Evolutionary conservation across 2,329 filamentous ascomycete species (phyloP).

Genomic region (Trichoderma lentiforme): DNA sequence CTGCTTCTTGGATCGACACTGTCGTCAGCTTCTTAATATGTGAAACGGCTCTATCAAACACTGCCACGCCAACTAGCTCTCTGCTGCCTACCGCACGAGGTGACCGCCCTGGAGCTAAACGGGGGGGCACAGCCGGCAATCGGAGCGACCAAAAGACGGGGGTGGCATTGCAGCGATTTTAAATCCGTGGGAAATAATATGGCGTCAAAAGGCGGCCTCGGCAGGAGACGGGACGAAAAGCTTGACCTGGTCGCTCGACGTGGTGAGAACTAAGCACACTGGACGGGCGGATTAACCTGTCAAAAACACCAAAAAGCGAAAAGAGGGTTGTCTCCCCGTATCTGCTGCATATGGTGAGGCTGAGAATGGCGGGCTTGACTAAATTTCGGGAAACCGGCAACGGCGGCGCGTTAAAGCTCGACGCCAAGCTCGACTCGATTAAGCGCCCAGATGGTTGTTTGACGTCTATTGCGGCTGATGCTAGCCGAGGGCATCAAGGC

Average conservation of each 20-base stretch:
- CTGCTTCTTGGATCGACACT: not conserved
- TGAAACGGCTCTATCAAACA: not conserved
- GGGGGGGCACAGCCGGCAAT: not conserved
- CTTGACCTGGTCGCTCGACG: not conserved
- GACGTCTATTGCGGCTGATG: not conserved
- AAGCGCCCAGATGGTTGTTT: not conserved
- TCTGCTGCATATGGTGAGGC: not conserved
- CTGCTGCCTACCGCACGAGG: not conserved
- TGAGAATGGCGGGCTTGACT: not conserved
- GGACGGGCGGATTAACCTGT: not conserved
- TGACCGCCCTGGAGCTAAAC: not conserved
- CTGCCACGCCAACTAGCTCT: not conserved
- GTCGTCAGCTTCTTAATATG: not conserved
- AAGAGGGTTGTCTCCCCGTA: not conserved
- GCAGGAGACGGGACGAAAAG: not conserved
- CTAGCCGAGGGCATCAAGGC: not conserved
- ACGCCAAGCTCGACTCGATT: not conserved
- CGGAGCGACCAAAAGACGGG: not conserved
- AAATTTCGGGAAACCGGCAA: constrained; percentile 7
- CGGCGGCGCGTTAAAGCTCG: not conserved
- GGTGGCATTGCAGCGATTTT: not conserved
- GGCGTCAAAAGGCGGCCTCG: not conserved
- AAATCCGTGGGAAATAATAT: not conserved
- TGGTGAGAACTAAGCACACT: not conserved
- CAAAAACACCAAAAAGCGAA: not conserved